Evolutionary conservation across 805 yeast species (phyloP).

Genomic region (Kuraishia capsulata): DNA sequence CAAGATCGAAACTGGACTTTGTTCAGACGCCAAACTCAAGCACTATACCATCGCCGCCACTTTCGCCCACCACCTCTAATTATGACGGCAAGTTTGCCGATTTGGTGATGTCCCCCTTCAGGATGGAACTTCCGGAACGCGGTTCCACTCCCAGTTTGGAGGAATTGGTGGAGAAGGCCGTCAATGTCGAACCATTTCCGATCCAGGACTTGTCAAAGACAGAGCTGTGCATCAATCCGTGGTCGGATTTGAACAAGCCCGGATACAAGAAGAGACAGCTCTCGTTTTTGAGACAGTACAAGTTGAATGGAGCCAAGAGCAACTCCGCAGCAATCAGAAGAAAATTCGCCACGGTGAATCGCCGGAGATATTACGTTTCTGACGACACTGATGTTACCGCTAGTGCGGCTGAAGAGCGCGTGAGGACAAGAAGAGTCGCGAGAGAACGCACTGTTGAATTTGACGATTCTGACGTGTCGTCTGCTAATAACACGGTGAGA

Average conservation of each 20-base stretch:
- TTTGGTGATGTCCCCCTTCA: slow-evolving; percentile 10
- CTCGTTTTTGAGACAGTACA: slow-evolving; percentile 45
- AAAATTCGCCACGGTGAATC: slow-evolving; percentile 17
- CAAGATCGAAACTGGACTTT: background rate
- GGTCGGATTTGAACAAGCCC: slow-evolving; percentile 31
- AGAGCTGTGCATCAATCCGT: slow-evolving; percentile 42
- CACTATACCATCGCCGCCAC: slow-evolving; percentile 28
- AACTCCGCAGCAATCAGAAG: slow-evolving; percentile 3
- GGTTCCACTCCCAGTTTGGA: no score
- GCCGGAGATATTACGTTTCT: slow-evolving; percentile 16
- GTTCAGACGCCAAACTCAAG: background rate
- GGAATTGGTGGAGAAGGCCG: slow-evolving; percentile 8
- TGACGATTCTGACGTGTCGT: slow-evolving; percentile 16
- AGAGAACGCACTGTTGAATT: slow-evolving; percentile 27
- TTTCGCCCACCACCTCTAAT: slow-evolving; percentile 26
- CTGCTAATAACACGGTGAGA: no score
- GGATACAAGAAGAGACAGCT: slow-evolving; percentile 40
- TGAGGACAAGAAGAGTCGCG: slow-evolving; percentile 51
- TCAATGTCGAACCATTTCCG: slow-evolving; percentile 28
- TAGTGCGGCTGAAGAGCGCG: slow-evolving; percentile 33
- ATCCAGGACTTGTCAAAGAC: slow-evolving; percentile 36
- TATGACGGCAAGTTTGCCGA: slow-evolving; percentile 16
- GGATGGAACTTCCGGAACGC: slow-evolving; percentile 6
- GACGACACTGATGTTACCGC: slow-evolving; percentile 22
- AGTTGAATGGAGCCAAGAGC: slow-evolving; percentile 14